A percentile compares a stretch with the other conserved stretches of the same genome.
These are phyloP conservation scores for Excoecaria agallocha DNA, from an alignment of 345 rosid species.

Conservation along the genomic window DNA sequence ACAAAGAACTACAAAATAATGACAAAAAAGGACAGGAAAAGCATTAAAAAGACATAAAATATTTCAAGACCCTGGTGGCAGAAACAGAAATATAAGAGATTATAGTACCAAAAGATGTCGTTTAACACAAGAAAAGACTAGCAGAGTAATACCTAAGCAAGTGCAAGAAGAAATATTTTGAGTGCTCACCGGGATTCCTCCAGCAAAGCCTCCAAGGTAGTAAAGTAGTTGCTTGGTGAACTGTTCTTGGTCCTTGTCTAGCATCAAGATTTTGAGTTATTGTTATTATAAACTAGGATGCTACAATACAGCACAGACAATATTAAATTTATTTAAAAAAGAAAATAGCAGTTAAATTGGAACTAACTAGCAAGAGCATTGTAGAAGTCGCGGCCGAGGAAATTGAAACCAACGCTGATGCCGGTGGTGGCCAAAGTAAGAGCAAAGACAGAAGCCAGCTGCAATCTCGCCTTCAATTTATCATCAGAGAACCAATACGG, in stretches of 20 bases:
- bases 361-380: slow-evolving; percentile 80
- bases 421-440: slow-evolving; percentile 90
- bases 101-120: background rate
- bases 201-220: slow-evolving; percentile 85
- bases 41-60: background rate
- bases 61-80: background rate
- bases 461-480: slow-evolving; percentile 68
- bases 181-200: slow-evolving; percentile 91
- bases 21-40: background rate
- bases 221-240: slow-evolving; percentile 80
- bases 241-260: slow-evolving; percentile 92
- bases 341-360: background rate
- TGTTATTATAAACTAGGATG: too few species aligned
- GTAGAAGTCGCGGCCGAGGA: slow-evolving; percentile 97
- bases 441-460: slow-evolving; percentile 78
- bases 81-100: background rate
- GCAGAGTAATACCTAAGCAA: slow-evolving; percentile 34
- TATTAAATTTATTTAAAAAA: too few species aligned
- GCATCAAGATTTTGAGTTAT: background rate
- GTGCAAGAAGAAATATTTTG: slow-evolving; percentile 19
- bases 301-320: too few species aligned
- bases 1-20: slow-evolving; percentile 68
- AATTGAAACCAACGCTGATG: slow-evolving; percentile 89
- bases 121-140: background rate
- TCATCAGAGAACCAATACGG: slow-evolving; percentile 92